Percentiles rank a stretch among this genome's conserved stretches.
Evolutionary conservation across 495 filamentous ascomycete species (phyloP).

Genomic region (Daldinia caldariorum): DNA sequence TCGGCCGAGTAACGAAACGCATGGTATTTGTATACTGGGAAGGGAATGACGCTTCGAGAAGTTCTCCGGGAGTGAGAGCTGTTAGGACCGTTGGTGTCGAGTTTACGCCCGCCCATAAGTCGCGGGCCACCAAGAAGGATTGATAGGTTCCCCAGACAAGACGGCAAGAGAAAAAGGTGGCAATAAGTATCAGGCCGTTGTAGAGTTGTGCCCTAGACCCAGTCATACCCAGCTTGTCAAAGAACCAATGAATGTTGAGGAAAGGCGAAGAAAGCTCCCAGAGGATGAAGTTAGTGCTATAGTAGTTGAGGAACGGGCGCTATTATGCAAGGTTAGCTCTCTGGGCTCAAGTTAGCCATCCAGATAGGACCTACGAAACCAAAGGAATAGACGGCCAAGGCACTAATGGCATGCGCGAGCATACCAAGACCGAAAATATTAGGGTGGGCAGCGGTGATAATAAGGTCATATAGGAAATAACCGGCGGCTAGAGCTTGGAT

Average conservation of each 20-base stretch:
- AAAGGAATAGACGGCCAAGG: conserved; percentile 84
- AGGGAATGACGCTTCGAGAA: conserved; percentile 45
- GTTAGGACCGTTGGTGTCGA: conserved; percentile 48
- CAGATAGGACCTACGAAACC: conserved; percentile 79
- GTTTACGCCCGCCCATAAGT: conserved; percentile 75
- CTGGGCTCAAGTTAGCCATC: background rate
- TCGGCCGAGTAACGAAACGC: conserved; percentile 56
- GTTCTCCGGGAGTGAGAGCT: conserved; percentile 43
- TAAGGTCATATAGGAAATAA: conserved; percentile 96
- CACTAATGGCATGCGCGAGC: conserved; percentile 87
- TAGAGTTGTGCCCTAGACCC: conserved; percentile 65
- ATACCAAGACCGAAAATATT: conserved; percentile 88
- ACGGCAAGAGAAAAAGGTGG: conserved; percentile 84
- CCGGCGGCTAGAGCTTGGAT: conserved; percentile 85
- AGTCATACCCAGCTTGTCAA: conserved; percentile 95
- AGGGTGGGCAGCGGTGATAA: conserved; percentile 74
- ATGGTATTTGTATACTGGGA: conserved; percentile 56
- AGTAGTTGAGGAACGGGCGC: conserved; percentile 95
- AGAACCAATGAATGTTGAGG: conserved; percentile 99
- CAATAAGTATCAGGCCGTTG: conserved; percentile 46
- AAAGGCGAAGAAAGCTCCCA: conserved; percentile 96
- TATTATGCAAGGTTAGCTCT: conserved; percentile 49
- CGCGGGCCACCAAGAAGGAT: conserved; percentile 76
- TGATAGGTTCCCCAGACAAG: conserved; percentile 92
- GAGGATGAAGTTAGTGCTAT: conserved; percentile 89